Conservation (phyloP, 192 early-diverging fungal species). For the Fimicolochytrium jonesii region DNA sequence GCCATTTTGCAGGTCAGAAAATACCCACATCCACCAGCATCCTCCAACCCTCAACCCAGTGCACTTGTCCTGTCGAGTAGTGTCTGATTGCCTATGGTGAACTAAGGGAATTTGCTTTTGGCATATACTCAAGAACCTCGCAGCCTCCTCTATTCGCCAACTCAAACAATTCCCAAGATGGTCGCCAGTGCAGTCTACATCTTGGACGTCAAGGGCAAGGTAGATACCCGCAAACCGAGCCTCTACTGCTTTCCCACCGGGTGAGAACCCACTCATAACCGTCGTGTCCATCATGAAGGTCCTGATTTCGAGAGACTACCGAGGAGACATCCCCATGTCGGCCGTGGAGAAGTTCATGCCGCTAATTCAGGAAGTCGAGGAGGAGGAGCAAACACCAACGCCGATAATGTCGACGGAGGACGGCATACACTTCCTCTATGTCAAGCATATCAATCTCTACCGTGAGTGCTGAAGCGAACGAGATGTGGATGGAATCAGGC, state of each 20-base stretch:
- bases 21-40: too few relatives aligned
- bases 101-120: too few relatives aligned
- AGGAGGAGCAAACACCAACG: slow-evolving; percentile 82
- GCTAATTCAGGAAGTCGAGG: slow-evolving; percentile 84
- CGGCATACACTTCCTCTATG: slow-evolving; percentile 91
- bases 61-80: too few relatives aligned
- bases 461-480: slow-evolving; percentile 46
- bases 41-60: too few relatives aligned
- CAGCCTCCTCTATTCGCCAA: too few relatives aligned
- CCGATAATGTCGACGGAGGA: slow-evolving; percentile 90
- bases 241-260: not conserved
- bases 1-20: too few relatives aligned
- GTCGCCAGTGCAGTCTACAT: slow-evolving; percentile 73
- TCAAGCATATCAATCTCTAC: slow-evolving; percentile 93
- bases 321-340: slow-evolving; percentile 95
- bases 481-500: too few relatives aligned
- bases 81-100: too few relatives aligned
- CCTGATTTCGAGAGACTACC: slow-evolving; percentile 95
- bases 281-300: slow-evolving; percentile 41
- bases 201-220: slow-evolving; percentile 96
- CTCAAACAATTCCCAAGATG: slow-evolving; percentile 22
- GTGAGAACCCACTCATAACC: not conserved
- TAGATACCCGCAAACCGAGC: not conserved
- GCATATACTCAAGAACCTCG: too few relatives aligned
- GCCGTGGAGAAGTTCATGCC: slow-evolving; percentile 98